These are phyloP conservation scores for Cytospora piceicola DNA, from an alignment of 2,329 filamentous ascomycete genomes.

Conservation along the genomic window DNA sequence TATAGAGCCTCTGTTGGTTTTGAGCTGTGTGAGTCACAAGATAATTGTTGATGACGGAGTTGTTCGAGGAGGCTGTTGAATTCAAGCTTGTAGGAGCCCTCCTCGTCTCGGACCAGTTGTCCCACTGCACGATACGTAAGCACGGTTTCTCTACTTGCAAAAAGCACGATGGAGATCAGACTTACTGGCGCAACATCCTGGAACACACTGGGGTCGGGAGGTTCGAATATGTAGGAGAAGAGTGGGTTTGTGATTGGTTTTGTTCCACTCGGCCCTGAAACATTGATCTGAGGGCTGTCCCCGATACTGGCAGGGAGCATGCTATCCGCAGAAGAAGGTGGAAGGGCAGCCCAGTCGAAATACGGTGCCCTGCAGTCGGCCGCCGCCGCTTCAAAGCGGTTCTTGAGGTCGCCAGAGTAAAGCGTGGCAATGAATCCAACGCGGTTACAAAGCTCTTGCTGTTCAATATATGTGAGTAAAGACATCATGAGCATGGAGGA, in stretches of 20 bases:
- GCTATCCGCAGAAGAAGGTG: slow-evolving; percentile 50
- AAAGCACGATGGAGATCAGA: slow-evolving; percentile 23
- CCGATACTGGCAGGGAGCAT: slow-evolving; percentile 54
- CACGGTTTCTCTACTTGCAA: slow-evolving; percentile 16
- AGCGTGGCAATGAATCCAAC: slow-evolving; percentile 50
- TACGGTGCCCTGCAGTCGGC: slow-evolving; percentile 59
- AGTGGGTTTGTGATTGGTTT: slow-evolving; percentile 65
- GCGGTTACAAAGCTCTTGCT: slow-evolving; percentile 46
- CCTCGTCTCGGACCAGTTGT: slow-evolving; percentile 62
- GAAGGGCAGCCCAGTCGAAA: slow-evolving; percentile 61
- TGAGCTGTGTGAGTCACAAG: slow-evolving; percentile 57
- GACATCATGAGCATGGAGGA: not conserved
- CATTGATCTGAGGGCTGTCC: slow-evolving; percentile 46
- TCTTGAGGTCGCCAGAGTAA: slow-evolving; percentile 51
- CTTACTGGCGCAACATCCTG: slow-evolving; percentile 60
- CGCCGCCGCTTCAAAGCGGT: slow-evolving; percentile 56
- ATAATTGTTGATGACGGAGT: slow-evolving; percentile 57
- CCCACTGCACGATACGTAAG: slow-evolving; percentile 49
- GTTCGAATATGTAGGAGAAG: slow-evolving; percentile 63
- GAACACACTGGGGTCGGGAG: slow-evolving; percentile 62
- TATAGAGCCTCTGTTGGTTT: slow-evolving; percentile 67
- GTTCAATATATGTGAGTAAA: slow-evolving; percentile 14
- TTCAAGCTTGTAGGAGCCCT: slow-evolving; percentile 53
- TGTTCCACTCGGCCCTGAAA: slow-evolving; percentile 59
- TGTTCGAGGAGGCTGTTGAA: slow-evolving; percentile 58